phyloP scores from a whole-genome alignment of 2,329 filamentous ascomycete species.

The Canariomyces notabilis region DNA sequence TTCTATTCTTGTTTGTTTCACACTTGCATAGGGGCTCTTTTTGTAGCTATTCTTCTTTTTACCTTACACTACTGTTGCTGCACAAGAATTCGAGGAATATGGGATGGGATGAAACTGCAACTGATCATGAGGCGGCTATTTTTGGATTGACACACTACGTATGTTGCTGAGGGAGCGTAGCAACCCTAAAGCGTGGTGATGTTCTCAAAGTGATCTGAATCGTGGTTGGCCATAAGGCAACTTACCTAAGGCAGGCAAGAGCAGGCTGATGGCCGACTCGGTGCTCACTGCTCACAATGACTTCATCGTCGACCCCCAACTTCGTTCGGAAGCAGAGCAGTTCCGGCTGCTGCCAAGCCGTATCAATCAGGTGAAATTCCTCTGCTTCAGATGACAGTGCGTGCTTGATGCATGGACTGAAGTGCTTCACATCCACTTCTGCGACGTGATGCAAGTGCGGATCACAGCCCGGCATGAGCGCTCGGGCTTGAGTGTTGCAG shows the following conservation, averaged over 20 bases:
- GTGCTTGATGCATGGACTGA: conserved; percentile 1
- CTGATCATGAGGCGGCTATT: not conserved
- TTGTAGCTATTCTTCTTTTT: not conserved
- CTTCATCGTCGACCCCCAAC: not conserved
- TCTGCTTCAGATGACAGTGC: not conserved
- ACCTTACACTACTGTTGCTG: too few relatives aligned
- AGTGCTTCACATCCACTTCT: conserved; percentile 14
- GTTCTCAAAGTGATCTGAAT: too few relatives aligned
- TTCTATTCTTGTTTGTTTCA: conserved; percentile 3
- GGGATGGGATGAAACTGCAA: not conserved
- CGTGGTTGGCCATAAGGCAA: not conserved
- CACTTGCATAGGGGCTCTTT: not conserved
- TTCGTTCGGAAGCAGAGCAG: conserved; percentile 9
- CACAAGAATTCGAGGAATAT: not conserved
- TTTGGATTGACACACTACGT: not conserved
- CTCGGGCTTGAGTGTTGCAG: conserved; percentile 14
- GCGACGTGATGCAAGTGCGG: conserved; percentile 1
- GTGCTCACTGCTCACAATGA: not conserved
- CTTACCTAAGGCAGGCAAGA: too few relatives aligned
- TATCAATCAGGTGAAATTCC: not conserved
- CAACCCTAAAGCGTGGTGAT: too few relatives aligned
- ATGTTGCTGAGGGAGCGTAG: too few relatives aligned
- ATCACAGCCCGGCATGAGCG: conserved; percentile 6
- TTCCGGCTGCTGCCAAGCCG: conserved; percentile 14
- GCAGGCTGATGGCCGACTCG: too few relatives aligned